Conservation (phyloP, 345 rosid species). For the Arabis alpina region DNA sequence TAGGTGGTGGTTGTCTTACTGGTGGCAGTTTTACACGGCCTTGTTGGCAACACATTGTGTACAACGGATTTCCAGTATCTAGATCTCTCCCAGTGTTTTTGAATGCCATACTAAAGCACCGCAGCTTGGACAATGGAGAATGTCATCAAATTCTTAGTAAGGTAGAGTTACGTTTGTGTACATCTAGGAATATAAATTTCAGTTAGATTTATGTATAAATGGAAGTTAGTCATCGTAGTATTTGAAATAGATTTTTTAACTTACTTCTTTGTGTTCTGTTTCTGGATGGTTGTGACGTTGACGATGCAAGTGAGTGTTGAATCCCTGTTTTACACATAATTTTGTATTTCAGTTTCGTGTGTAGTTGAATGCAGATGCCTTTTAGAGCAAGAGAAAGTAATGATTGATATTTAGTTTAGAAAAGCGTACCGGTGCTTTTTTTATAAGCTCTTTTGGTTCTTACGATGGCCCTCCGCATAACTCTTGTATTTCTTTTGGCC, state of each 20-base stretch:
- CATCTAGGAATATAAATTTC: neutral
- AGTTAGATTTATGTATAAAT: neutral
- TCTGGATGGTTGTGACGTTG: neutral
- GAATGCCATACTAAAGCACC: neutral
- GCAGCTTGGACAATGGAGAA: neutral
- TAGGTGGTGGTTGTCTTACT: neutral
- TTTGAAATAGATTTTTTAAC: neutral
- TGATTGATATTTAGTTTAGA: too few relatives aligned
- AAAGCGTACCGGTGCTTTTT: too few relatives aligned
- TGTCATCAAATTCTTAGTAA: neutral
- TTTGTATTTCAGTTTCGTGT: neutral
- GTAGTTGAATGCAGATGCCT: too few relatives aligned
- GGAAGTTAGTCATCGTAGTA: neutral
- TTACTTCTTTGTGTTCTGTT: neutral
- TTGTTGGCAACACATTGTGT: neutral
- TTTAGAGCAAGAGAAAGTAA: too few relatives aligned
- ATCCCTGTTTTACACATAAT: neutral
- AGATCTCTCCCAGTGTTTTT: neutral
- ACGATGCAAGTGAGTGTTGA: neutral
- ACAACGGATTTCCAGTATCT: neutral
- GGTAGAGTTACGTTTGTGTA: neutral
- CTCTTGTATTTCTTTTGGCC: too few relatives aligned
- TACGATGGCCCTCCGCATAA: too few relatives aligned
- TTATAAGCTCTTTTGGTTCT: too few relatives aligned
- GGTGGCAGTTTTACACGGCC: neutral